Conservation (phyloP, 768 basidiomycete species). For the Brasilioporus rufonigricans region DNA sequence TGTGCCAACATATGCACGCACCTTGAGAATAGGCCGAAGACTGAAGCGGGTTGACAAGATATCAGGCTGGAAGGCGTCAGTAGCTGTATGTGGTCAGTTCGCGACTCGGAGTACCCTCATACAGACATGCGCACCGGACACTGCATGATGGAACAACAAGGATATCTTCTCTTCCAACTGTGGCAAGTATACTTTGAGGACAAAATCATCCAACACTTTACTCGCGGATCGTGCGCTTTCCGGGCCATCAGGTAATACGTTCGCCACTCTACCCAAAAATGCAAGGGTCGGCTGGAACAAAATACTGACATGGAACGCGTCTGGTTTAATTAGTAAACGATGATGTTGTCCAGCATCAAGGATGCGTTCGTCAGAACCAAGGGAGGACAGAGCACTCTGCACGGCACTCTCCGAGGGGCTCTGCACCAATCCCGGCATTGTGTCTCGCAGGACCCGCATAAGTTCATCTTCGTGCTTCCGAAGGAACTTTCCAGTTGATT, state of each 20-base stretch:
- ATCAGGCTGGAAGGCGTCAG: constrained; percentile 88
- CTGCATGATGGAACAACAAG: constrained; percentile 79
- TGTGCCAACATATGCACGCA: constrained; percentile 22
- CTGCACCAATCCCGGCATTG: constrained; percentile 91
- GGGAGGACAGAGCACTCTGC: constrained; percentile 54
- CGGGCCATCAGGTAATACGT: constrained; percentile 68
- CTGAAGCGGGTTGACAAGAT: constrained; percentile 62
- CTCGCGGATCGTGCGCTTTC: constrained; percentile 67
- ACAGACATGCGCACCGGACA: constrained; percentile 52
- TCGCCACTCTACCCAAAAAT: constrained; percentile 73
- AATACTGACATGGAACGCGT: constrained; percentile 91
- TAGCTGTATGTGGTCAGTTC: constrained; percentile 41
- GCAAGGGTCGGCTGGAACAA: constrained; percentile 92
- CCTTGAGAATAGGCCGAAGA: constrained; percentile 76
- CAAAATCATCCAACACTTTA: constrained; percentile 86
- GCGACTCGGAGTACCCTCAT: not conserved
- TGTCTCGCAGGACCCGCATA: constrained; percentile 77
- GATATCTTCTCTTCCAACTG: constrained; percentile 95
- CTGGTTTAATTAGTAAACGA: constrained; percentile 79
- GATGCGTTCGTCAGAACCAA: constrained; percentile 71
- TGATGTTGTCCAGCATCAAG: constrained; percentile 77
- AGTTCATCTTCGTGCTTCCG: constrained; percentile 82
- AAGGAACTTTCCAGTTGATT: constrained; percentile 63
- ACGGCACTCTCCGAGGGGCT: constrained; percentile 60
- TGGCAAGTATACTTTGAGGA: constrained; percentile 87